These are phyloP conservation scores for Beauveria australis DNA, from an alignment of 2,329 filamentous ascomycete species.

Conservation along the genomic window DNA sequence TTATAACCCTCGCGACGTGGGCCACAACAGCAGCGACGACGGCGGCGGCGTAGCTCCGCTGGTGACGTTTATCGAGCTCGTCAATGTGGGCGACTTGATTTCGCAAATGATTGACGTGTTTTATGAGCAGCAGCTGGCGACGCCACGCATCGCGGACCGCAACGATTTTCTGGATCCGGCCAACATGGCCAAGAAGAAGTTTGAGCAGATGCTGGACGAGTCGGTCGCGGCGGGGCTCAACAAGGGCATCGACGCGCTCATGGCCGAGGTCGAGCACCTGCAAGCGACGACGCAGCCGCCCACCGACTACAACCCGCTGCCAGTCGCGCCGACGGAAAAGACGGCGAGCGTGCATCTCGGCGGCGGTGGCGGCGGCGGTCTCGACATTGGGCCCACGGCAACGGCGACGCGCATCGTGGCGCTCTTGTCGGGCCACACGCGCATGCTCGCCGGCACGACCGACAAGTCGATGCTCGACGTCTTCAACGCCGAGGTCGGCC, in stretches of 20 bases:
- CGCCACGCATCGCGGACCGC: conserved; percentile 73
- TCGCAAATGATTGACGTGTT: conserved; percentile 99
- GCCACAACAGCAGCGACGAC: conserved; percentile 38
- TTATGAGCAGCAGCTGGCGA: conserved; percentile 87
- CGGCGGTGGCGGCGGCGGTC: conserved; percentile 20
- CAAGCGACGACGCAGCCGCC: conserved; percentile 80
- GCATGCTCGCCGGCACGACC: conserved; percentile 87
- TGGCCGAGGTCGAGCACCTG: conserved; percentile 96
- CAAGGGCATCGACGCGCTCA: conserved; percentile 95
- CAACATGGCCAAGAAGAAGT: conserved; percentile 92
- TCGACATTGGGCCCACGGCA: conserved; percentile 58
- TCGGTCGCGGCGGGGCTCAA: conserved; percentile 91
- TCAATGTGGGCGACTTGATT: conserved; percentile 96
- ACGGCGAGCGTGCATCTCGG: conserved; percentile 17
- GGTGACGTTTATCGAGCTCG: conserved; percentile 91
- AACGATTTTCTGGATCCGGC: conserved; percentile 93
- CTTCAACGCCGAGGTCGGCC: conserved; percentile 94
- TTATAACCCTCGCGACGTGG: conserved; percentile 83
- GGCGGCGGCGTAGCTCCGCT: conserved; percentile 62
- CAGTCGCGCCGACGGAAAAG: conserved; percentile 16
- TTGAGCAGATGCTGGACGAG: conserved; percentile 97
- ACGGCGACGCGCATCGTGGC: conserved; percentile 77
- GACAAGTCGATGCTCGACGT: conserved; percentile 98
- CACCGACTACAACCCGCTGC: conserved; percentile 77
- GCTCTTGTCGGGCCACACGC: conserved; percentile 79